These are phyloP conservation scores for Cucumis hystrix DNA, from an alignment of 306 rosid species.

Conservation along the genomic window DNA sequence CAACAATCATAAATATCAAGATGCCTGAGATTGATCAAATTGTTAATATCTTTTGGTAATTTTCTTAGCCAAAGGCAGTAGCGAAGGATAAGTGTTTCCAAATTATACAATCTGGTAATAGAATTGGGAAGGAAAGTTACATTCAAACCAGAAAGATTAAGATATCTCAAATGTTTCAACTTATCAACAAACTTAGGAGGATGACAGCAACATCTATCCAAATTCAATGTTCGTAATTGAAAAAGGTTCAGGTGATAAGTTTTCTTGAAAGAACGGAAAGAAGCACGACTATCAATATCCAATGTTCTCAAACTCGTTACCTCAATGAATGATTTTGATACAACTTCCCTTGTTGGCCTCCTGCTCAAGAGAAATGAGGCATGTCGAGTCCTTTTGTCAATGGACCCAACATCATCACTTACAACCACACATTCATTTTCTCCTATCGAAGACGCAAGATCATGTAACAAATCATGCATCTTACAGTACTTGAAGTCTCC, in stretches of 20 bases:
- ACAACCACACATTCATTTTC: background rate
- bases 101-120: background rate
- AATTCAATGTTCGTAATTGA: constrained; percentile 8
- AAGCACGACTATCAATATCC: background rate
- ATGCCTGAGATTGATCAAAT: constrained; percentile 3
- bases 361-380: background rate
- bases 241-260: background rate
- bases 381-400: background rate
- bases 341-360: too few species aligned
- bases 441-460: background rate
- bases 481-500: background rate
- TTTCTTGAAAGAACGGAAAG: too few species aligned
- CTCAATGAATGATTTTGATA: background rate
- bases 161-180: background rate
- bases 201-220: background rate
- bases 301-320: constrained; percentile 5
- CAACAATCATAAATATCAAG: background rate
- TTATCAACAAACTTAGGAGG: too few species aligned
- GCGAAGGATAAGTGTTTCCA: background rate
- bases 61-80: background rate
- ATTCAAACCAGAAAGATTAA: too few species aligned
- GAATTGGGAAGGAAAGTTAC: background rate
- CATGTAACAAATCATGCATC: background rate
- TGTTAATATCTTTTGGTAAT: background rate
- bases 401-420: background rate